Percentiles rank a stretch among this genome's conserved stretches.
Evolutionary conservation across 371 early-diverging fungal genomes (phyloP).

Genomic region (Batrachochytrium dendrobatidis): DNA sequence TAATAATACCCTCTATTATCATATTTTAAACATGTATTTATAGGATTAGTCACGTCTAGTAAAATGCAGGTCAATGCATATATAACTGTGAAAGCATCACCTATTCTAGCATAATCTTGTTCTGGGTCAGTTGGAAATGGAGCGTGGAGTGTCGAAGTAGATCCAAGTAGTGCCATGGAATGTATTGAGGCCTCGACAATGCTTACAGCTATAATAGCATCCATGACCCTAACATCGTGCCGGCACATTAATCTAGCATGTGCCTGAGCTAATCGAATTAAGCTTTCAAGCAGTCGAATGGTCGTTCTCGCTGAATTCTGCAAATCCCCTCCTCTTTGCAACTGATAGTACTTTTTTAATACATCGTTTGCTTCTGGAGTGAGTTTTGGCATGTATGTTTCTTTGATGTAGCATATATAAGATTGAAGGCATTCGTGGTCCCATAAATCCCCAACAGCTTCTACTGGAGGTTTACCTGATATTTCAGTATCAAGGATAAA

Average conservation of each 20-base stretch:
- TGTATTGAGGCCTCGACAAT: constrained; percentile 60
- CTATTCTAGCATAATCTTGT: constrained; percentile 32
- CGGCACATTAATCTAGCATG: constrained; percentile 61
- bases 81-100: too few species aligned
- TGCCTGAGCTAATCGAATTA: constrained; percentile 79
- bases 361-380: constrained; percentile 52
- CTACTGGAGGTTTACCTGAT: constrained; percentile 1
- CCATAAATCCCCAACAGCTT: constrained; percentile 27
- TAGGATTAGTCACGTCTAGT: too few species aligned
- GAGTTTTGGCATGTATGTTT: constrained; percentile 40
- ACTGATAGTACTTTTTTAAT: constrained; percentile 57
- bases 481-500: constrained; percentile 23
- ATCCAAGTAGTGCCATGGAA: constrained; percentile 40
- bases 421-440: constrained; percentile 49
- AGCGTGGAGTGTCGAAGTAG: constrained; percentile 46
- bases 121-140: constrained; percentile 53
- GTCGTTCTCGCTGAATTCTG: constrained; percentile 65
- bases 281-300: constrained; percentile 70
- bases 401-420: constrained; percentile 51
- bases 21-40: too few species aligned
- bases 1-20: too few species aligned
- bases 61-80: too few species aligned
- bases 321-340: constrained; percentile 55
- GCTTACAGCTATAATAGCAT: constrained; percentile 53
- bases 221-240: constrained; percentile 44